Conservation (phyloP, 2,329 filamentous ascomycete species). For the Fusarium lateritium region DNA sequence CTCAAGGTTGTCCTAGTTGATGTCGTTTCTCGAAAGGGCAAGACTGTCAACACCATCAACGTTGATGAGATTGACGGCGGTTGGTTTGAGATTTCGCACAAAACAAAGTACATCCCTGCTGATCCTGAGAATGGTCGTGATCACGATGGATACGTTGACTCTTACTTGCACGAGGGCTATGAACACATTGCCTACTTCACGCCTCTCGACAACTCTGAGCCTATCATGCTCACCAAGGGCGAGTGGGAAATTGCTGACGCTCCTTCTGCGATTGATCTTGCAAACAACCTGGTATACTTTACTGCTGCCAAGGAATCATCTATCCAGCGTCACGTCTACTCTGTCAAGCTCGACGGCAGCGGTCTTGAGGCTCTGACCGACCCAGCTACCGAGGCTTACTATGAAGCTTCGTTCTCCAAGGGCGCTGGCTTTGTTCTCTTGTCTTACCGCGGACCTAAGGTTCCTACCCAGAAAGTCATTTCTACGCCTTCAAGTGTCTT, state of each 20-base stretch:
- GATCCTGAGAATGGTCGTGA: constrained; percentile 81
- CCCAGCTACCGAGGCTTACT: constrained; percentile 81
- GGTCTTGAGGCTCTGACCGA: constrained; percentile 82
- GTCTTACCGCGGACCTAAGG: constrained; percentile 84
- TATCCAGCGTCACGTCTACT: constrained; percentile 92
- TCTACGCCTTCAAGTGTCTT: constrained; percentile 80
- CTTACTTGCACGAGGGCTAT: constrained; percentile 85
- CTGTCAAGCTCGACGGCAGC: constrained; percentile 85
- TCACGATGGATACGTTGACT: constrained; percentile 93
- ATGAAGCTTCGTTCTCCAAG: constrained; percentile 85
- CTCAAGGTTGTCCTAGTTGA: constrained; percentile 91
- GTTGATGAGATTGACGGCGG: constrained; percentile 90
- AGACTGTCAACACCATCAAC: constrained; percentile 84
- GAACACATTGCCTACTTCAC: constrained; percentile 96
- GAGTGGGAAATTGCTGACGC: constrained; percentile 92
- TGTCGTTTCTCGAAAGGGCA: constrained; percentile 78
- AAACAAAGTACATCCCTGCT: constrained; percentile 87
- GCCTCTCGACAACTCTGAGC: constrained; percentile 85
- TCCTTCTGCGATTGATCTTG: constrained; percentile 86
- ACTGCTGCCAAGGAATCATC: constrained; percentile 87
- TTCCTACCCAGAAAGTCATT: constrained; percentile 93
- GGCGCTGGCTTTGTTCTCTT: constrained; percentile 88
- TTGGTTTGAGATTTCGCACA: constrained; percentile 95
- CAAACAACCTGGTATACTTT: constrained; percentile 92
- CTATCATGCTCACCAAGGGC: constrained; percentile 88